These are phyloP conservation scores for Flaveria brownii DNA, from an alignment of 129 eudicot genomes.

Conservation along the genomic window DNA sequence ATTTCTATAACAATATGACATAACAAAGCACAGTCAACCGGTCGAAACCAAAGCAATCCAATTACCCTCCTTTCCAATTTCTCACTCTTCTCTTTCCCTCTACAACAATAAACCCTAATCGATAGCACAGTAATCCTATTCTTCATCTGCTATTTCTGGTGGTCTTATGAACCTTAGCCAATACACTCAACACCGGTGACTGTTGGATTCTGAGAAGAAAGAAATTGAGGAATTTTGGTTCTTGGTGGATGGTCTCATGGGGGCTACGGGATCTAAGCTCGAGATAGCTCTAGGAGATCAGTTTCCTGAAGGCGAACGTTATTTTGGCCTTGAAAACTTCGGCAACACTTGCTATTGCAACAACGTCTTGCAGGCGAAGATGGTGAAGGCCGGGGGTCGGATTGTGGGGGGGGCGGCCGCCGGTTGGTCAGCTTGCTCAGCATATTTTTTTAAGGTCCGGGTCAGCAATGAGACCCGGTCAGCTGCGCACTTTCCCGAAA, in stretches of 20 bases:
- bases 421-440: no score
- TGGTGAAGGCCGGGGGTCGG: no score
- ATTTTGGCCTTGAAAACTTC: conserved; percentile 83
- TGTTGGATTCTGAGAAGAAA: conserved; percentile 5
- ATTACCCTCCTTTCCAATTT: no score
- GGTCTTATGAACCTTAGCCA: conserved; percentile 22
- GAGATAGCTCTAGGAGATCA: conserved; percentile 96
- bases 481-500: no score
- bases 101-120: conserved; percentile 22
- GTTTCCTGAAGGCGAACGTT: conserved; percentile 87
- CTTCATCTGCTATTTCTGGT: neutral
- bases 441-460: no score
- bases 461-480: no score
- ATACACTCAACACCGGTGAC: neutral
- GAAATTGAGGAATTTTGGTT: conserved; percentile 62
- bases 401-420: no score
- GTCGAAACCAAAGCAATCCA: conserved; percentile 6
- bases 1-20: no score
- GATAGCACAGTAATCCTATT: conserved; percentile 4
- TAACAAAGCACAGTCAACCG: conserved; percentile 9
- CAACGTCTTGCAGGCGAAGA: no score
- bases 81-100: no score
- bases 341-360: conserved; percentile 94
- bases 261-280: conserved; percentile 85
- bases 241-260: conserved; percentile 73